Base-by-base conservation (phyloP, 1,284 basidiomycete genomes). In the Fomitopsis betulina region DNA sequence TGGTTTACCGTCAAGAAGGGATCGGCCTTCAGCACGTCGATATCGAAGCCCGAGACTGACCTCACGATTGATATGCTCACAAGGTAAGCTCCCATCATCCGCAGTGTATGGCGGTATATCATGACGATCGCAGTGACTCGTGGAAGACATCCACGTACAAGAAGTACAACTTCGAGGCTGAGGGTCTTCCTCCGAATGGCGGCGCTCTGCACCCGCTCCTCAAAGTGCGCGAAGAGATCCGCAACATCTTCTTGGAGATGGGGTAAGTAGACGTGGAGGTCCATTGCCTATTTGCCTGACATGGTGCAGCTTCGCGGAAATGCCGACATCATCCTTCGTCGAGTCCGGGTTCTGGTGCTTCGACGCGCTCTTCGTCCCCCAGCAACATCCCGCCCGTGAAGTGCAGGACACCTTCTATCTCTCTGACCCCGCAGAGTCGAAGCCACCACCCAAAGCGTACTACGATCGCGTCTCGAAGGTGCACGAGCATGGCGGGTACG, bases 291-390 rank as follows among this genome's bases (percentile, higher is more conserved):
- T 32, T 12, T 38, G n/a, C 55, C 54, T 55, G 21, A 33, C 33
- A 21, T 35, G 9, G 56, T 19, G 30, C n/a, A 96, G 95, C 15
- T 99, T 99, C 77, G 89, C 94, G 58, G 97, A 99, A 76, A 99
- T 99, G 97, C 95, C 96, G 6, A 98, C 97, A n/a, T 89, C 91
- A 61, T 89, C 91, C 60, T 99, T 96, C 72, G 95, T 99, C 60
- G 97, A 99, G 75, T 97, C 94, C 27, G 91, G 91, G 37, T 99
- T 99, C 84, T 99, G 97, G 97, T 98, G 96, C 73, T 99, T 99
- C 75, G 97, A 99, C 73, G 89, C 96, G 9, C 83, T 99, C 64
- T 99, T 97, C 72, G 97, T 99, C 0, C 97, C 97, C 1, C 97
- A 99, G 72, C 96, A 99, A 76, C 97, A 99, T 76, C 96, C 97